A percentile compares a stretch with the other conserved stretches of the same genome.
These are phyloP conservation scores for Globisporangium lucens DNA, from an alignment of 352 stramenopile species.

Conservation along the genomic window DNA sequence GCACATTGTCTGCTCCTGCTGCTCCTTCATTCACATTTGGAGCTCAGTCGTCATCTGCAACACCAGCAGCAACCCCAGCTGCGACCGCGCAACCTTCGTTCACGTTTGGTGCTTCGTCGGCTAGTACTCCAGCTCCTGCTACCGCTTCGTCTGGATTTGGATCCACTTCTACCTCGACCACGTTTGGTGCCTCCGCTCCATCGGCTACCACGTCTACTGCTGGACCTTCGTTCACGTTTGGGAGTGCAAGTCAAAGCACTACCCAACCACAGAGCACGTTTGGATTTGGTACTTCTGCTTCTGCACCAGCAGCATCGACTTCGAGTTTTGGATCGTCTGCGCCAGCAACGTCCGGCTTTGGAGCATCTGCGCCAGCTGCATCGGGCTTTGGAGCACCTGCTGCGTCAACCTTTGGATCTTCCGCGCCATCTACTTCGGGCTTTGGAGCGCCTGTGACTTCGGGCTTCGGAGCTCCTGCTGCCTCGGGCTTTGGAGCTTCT, in stretches of 20 bases:
- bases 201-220: conserved; percentile 3
- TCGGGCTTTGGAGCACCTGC: conserved; percentile 32
- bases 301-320: conserved; percentile 9
- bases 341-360: conserved; percentile 43
- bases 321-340: conserved; percentile 28
- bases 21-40: conserved; percentile 26
- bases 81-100: conserved; percentile 15
- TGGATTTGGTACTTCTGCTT: neutral
- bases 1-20: conserved; percentile 10
- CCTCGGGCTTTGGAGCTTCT: conserved; percentile 19
- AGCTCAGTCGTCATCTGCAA: conserved; percentile 6
- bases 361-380: conserved; percentile 29
- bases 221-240: conserved; percentile 30
- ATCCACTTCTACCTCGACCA: conserved; percentile 16
- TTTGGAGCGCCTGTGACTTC: conserved; percentile 28
- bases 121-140: conserved; percentile 16
- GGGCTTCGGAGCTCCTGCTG: conserved; percentile 19
- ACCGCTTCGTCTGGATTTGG: conserved; percentile 25
- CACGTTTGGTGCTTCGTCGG: conserved; percentile 20
- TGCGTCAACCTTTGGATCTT: conserved; percentile 14
- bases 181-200: conserved; percentile 15
- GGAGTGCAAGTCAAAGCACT: conserved; percentile 14
- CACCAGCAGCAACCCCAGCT: conserved; percentile 3
- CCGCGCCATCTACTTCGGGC: conserved; percentile 25
- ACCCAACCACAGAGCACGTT: conserved; percentile 3